These are phyloP conservation scores for Beauveria australis DNA, from an alignment of 2,329 filamentous ascomycete species.

Conservation along the genomic window DNA sequence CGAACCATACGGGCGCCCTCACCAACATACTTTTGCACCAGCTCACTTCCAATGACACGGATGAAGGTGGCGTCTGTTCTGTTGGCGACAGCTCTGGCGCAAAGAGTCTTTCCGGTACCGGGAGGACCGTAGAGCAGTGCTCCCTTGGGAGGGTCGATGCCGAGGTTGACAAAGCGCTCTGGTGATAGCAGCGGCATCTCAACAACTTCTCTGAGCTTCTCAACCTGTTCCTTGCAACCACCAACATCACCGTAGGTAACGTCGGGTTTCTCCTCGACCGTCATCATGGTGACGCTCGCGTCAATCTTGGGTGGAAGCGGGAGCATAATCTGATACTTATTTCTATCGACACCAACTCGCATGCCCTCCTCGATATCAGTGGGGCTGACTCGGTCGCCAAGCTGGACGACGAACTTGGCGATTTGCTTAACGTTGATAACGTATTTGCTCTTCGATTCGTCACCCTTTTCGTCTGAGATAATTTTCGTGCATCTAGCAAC, in stretches of 20 bases:
- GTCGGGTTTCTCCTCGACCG: slow-evolving; percentile 98
- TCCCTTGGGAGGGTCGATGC: slow-evolving; percentile 96
- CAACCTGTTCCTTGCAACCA: slow-evolving; percentile 98
- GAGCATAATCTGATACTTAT: slow-evolving; percentile 98
- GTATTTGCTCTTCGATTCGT: slow-evolving; percentile 98
- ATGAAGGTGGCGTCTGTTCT: slow-evolving; percentile 98
- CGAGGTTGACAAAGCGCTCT: slow-evolving; percentile 95
- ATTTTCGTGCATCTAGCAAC: slow-evolving; percentile 99
- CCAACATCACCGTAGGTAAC: slow-evolving; percentile 98
- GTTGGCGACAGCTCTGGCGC: slow-evolving; percentile 94
- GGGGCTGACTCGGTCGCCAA: slow-evolving; percentile 91
- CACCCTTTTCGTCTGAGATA: slow-evolving; percentile 87
- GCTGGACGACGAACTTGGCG: slow-evolving; percentile 96
- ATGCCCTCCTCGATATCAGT: slow-evolving; percentile 99
- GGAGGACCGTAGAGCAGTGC: slow-evolving; percentile 93
- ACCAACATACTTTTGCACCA: slow-evolving; percentile 98
- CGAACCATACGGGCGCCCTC: slow-evolving; percentile 98
- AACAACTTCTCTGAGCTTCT: slow-evolving; percentile 96
- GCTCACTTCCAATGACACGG: slow-evolving; percentile 91
- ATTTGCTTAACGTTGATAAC: slow-evolving; percentile 99
- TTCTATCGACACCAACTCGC: slow-evolving; percentile 95
- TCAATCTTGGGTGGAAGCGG: slow-evolving; percentile 97
- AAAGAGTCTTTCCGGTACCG: slow-evolving; percentile 98
- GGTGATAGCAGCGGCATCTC: slow-evolving; percentile 96
- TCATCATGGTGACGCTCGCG: slow-evolving; percentile 99